Evolutionary conservation across 108 stramenopile species (phyloP).

Genomic region (Skeletonema potamos): DNA sequence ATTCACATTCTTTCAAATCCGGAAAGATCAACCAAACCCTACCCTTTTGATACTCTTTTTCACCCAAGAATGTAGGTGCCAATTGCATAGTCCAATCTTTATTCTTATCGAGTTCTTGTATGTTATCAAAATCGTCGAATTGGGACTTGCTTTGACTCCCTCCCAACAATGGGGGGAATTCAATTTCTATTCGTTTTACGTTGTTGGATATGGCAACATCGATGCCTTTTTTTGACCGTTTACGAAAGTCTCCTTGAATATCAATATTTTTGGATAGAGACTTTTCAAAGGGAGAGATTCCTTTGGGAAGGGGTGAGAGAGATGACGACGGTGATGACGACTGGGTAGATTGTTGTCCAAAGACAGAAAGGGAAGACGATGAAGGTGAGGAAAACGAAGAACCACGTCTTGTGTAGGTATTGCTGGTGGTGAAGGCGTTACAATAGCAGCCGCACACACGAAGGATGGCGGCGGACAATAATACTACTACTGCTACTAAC

Average conservation of each 20-base stretch:
- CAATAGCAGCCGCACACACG: background rate
- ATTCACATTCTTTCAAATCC: conserved; percentile 81
- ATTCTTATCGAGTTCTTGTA: conserved; percentile 81
- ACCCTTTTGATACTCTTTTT: conserved; percentile 22
- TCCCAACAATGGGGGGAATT: conserved; percentile 82
- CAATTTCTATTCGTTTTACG: conserved; percentile 57
- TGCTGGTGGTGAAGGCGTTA: background rate
- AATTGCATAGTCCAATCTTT: conserved; percentile 77
- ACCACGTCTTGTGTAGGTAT: background rate
- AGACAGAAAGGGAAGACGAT: background rate
- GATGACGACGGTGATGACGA: background rate
- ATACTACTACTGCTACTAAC: background rate
- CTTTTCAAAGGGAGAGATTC: conserved; percentile 81
- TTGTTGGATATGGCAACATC: conserved; percentile 44
- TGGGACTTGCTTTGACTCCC: conserved; percentile 65
- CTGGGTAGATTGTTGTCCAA: background rate
- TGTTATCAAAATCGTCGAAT: conserved; percentile 91
- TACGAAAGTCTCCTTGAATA: conserved; percentile 65
- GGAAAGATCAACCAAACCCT: conserved; percentile 75
- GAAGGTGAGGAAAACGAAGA: background rate
- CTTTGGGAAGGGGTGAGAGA: conserved; percentile 61
- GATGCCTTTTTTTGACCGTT: conserved; percentile 45
- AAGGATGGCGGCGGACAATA: background rate
- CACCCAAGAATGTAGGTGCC: conserved; percentile 46
- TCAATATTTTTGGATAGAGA: conserved; percentile 56